Evolutionary conservation across 441 rosid genomes (phyloP).

Genomic region (Populus hybrid): DNA sequence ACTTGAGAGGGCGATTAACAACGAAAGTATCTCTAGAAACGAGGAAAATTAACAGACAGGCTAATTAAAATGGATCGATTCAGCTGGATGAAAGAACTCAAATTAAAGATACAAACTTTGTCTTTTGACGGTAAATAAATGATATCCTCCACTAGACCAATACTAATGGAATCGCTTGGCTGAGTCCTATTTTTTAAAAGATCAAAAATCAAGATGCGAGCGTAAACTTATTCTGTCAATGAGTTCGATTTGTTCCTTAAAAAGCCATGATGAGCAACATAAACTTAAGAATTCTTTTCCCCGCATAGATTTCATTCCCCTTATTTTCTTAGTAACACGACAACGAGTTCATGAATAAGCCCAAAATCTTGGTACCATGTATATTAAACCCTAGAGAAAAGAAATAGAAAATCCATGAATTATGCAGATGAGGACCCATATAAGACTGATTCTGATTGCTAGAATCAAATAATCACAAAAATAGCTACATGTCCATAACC

Average conservation of each 20-base stretch:
- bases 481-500: not conserved
- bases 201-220: not conserved
- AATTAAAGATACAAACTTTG: not conserved
- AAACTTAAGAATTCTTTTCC: not conserved
- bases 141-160: not conserved
- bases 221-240: not conserved
- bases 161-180: not conserved
- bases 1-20: not conserved
- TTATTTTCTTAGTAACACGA: not conserved
- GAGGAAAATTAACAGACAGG: not conserved
- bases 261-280: not conserved
- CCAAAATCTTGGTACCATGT: not conserved
- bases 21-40: not conserved
- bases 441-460: not conserved
- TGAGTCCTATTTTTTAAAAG: not conserved
- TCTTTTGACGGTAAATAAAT: not conserved
- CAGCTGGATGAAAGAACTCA: not conserved
- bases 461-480: not conserved
- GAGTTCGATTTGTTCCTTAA: not conserved
- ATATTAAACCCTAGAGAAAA: not conserved
- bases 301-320: not conserved
- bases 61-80: not conserved
- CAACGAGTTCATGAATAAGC: not conserved
- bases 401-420: not conserved
- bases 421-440: not conserved